Percentiles rank a stretch among this genome's conserved stretches.
Conservation (phyloP, 2,329 filamentous ascomycete species). For the Thyridium curvatum region DNA sequence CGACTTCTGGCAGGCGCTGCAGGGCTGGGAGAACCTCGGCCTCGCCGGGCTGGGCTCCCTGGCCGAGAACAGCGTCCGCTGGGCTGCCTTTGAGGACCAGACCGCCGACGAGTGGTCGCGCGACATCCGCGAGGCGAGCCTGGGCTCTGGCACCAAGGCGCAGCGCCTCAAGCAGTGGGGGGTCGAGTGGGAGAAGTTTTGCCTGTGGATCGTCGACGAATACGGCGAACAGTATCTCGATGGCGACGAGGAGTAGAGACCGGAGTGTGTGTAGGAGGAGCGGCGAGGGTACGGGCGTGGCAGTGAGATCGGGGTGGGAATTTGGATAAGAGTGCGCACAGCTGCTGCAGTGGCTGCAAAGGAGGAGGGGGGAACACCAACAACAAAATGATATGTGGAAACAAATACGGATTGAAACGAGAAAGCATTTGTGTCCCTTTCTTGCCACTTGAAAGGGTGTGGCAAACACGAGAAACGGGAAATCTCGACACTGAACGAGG, state of each 20-base stretch:
- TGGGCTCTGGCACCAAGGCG: slow-evolving; percentile 66
- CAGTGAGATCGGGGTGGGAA: too few species aligned
- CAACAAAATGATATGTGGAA: too few species aligned
- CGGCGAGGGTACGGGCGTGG: background rate
- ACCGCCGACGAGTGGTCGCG: slow-evolving; percentile 62
- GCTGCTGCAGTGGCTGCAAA: too few species aligned
- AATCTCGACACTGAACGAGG: too few species aligned
- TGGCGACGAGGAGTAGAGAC: slow-evolving; percentile 19
- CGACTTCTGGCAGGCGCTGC: slow-evolving; percentile 90
- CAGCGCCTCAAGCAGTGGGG: slow-evolving; percentile 72
- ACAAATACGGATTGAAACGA: too few species aligned
- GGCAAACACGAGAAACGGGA: too few species aligned
- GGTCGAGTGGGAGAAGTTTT: slow-evolving; percentile 81
- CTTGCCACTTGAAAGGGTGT: too few species aligned
- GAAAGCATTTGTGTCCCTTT: too few species aligned
- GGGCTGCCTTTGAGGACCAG: slow-evolving; percentile 84
- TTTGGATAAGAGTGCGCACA: too few species aligned
- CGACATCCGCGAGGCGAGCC: slow-evolving; percentile 66
- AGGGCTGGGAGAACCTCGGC: slow-evolving; percentile 88
- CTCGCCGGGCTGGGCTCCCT: slow-evolving; percentile 79
- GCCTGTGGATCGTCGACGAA: slow-evolving; percentile 80
- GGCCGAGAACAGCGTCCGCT: slow-evolving; percentile 87
- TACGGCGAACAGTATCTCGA: slow-evolving; percentile 66
- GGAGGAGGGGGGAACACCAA: too few species aligned
- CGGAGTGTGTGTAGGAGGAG: background rate